Evolutionary conservation across 2,329 filamentous ascomycete genomes (phyloP).

Genomic region (Pezicula radicicola): DNA sequence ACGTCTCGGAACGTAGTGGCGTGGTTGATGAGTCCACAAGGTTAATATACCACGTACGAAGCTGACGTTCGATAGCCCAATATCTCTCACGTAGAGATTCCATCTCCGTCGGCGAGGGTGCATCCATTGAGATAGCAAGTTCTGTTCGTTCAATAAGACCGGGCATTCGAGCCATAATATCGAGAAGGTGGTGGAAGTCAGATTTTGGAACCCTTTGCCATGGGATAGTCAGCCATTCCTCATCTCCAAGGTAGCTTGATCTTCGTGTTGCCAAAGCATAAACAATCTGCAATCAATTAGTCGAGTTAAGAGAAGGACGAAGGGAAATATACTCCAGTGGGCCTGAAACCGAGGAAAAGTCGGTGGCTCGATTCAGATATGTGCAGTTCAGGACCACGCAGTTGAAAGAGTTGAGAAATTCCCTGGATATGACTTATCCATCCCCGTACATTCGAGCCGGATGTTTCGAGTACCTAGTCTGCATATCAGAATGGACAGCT

Average conservation of each 20-base stretch:
- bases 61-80: conserved; percentile 9
- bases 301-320: conserved; percentile 4
- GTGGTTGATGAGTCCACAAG: conserved; percentile 8
- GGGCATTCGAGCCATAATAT: conserved; percentile 9
- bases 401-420: conserved; percentile 6
- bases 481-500: conserved; percentile 8
- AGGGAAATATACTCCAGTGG: conserved; percentile 9
- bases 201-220: conserved; percentile 10
- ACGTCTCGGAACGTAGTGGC: conserved; percentile 6
- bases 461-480: conserved; percentile 8
- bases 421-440: conserved; percentile 9
- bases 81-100: conserved; percentile 8
- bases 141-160: conserved; percentile 8
- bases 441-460: conserved; percentile 5
- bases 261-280: conserved; percentile 9
- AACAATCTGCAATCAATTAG: conserved; percentile 9
- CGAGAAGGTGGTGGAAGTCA: conserved; percentile 10
- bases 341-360: conserved; percentile 9
- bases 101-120: conserved; percentile 4
- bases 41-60: conserved; percentile 6
- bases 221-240: conserved; percentile 10
- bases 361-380: conserved; percentile 8
- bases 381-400: conserved; percentile 8
- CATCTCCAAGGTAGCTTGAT: conserved; percentile 8
- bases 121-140: conserved; percentile 11